Percentiles rank a stretch among this genome's conserved stretches.
phyloP scores from a whole-genome alignment of 1,284 basidiomycete genomes.

The Vanrija sp. region DNA sequence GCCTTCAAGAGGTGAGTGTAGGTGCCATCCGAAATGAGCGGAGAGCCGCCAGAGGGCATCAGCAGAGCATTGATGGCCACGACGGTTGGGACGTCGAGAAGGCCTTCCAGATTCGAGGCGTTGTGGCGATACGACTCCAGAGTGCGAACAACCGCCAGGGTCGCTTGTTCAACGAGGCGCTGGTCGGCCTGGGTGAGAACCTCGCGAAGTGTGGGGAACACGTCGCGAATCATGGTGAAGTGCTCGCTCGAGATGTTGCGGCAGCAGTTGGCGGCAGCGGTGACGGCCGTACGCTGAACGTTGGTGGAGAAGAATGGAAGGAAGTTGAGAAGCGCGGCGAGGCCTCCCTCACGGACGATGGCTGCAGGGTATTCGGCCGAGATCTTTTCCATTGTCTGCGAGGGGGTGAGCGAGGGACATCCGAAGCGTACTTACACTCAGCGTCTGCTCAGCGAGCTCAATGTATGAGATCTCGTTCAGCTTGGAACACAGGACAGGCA shows the following conservation, averaged over 20 bases:
- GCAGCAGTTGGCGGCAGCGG: constrained; percentile 92
- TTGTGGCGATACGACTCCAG: constrained; percentile 85
- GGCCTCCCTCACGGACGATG: constrained; percentile 88
- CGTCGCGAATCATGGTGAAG: constrained; percentile 78
- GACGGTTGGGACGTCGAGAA: constrained; percentile 79
- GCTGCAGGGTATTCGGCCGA: constrained; percentile 91
- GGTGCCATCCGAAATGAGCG: constrained; percentile 74
- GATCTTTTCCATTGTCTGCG: constrained; percentile 93
- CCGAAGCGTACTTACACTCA: constrained; percentile 66
- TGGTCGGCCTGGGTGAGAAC: constrained; percentile 87
- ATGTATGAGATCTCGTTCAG: constrained; percentile 93
- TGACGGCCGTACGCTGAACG: constrained; percentile 91
- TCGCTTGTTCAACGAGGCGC: constrained; percentile 87
- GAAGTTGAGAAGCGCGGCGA: constrained; percentile 84
- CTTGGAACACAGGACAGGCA: constrained; percentile 91
- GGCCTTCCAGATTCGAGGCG: constrained; percentile 74
- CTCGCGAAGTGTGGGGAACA: constrained; percentile 87
- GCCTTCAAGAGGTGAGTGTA: constrained; percentile 84
- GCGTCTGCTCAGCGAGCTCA: constrained; percentile 90
- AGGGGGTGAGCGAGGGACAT: constrained; percentile 16
- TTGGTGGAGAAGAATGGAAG: constrained; percentile 96
- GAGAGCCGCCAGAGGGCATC: constrained; percentile 78
- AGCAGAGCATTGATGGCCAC: constrained; percentile 77
- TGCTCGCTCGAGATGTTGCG: constrained; percentile 80
- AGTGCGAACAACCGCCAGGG: constrained; percentile 84